A percentile compares a stretch with the other conserved stretches of the same genome.
phyloP scores from a whole-genome alignment of 2,329 filamentous ascomycete species.

The Cephalotrichum gorgonifer region DNA sequence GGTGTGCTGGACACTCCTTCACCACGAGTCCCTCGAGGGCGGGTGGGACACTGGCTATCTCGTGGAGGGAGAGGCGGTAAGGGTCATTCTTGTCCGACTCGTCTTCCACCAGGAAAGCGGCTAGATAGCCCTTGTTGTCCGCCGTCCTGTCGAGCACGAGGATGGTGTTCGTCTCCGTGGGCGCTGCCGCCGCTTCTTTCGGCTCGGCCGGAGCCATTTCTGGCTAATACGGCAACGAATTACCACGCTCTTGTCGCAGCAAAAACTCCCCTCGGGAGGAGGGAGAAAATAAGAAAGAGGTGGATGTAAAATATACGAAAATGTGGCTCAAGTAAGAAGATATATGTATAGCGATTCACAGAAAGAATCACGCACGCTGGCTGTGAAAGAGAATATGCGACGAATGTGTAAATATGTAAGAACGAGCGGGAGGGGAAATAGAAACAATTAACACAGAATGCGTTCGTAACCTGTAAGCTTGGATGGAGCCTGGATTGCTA shows the following conservation, averaged over 20 bases:
- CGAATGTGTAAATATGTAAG: not conserved
- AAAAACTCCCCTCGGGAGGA: too few relatives aligned
- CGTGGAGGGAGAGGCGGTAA: slow-evolving; percentile 3
- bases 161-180: not conserved
- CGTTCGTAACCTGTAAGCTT: too few relatives aligned
- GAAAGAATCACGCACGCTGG: too few relatives aligned
- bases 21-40: slow-evolving; percentile 13
- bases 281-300: too few relatives aligned
- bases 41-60: slow-evolving; percentile 16
- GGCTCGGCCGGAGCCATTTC: not conserved
- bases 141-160: not conserved
- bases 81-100: slow-evolving; percentile 8
- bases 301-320: not conserved
- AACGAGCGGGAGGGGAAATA: not conserved
- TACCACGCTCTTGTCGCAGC: too few relatives aligned
- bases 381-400: not conserved
- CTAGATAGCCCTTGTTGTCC: not conserved
- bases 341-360: too few relatives aligned
- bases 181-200: not conserved
- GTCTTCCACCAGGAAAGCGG: slow-evolving; percentile 1
- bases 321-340: too few relatives aligned
- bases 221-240: not conserved
- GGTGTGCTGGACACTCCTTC: not conserved
- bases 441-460: not conserved
- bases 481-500: not conserved